These are phyloP conservation scores for Populus simonii DNA, from an alignment of 345 rosid species.

Conservation along the genomic window DNA sequence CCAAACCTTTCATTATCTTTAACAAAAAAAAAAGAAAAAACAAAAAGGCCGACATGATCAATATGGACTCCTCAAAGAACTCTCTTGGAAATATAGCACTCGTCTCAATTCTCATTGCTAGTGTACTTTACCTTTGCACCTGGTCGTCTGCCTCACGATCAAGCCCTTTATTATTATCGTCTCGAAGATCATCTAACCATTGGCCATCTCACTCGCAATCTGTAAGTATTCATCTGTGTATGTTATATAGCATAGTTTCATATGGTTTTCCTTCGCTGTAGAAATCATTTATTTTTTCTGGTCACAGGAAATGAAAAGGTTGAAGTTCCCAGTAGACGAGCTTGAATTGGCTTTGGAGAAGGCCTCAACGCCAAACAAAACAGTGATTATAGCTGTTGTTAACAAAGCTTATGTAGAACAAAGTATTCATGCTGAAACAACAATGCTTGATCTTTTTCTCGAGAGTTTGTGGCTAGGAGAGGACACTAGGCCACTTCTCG, in stretches of 20 bases:
- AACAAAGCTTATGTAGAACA: slow-evolving; percentile 30
- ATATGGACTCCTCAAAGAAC: slow-evolving; percentile 29
- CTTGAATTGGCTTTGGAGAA: slow-evolving; percentile 38
- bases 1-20: background rate
- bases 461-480: slow-evolving; percentile 32
- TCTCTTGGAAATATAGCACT: slow-evolving; percentile 15
- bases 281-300: background rate
- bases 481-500: slow-evolving; percentile 21
- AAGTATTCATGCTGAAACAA: background rate
- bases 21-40: background rate
- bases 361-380: slow-evolving; percentile 44
- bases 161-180: slow-evolving; percentile 18
- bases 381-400: slow-evolving; percentile 24
- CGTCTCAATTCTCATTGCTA: slow-evolving; percentile 35
- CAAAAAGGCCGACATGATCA: background rate
- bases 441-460: slow-evolving; percentile 28
- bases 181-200: background rate
- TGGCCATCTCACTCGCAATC: background rate
- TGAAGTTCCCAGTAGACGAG: slow-evolving; percentile 34
- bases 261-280: background rate
- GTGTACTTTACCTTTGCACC: slow-evolving; percentile 32
- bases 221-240: slow-evolving; percentile 20
- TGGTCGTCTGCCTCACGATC: slow-evolving; percentile 22
- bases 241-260: no score
- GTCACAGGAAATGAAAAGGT: background rate